These are phyloP conservation scores for Aspergillus sp. DNA, from an alignment of 2,329 filamentous ascomycete species.

Conservation along the genomic window DNA sequence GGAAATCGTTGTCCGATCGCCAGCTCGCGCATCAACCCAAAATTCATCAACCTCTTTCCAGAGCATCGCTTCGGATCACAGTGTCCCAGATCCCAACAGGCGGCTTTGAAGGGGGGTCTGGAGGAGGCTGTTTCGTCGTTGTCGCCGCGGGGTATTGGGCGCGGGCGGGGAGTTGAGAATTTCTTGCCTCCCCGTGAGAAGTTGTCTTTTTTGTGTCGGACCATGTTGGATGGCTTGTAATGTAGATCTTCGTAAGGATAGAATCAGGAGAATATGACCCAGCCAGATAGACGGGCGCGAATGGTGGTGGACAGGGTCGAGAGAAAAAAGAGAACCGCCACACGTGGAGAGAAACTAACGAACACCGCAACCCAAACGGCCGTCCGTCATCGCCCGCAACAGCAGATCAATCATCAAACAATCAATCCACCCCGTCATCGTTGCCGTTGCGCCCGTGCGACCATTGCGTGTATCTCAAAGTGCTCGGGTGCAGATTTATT, in stretches of 20 bases:
- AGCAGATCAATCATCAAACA: too few relatives aligned
- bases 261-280: too few relatives aligned
- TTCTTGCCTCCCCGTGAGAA: slow-evolving; percentile 69
- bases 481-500: not conserved
- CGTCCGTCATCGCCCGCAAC: not conserved
- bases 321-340: not conserved
- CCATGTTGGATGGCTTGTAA: slow-evolving; percentile 53
- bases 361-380: slow-evolving; percentile 10
- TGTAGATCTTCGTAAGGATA: too few relatives aligned
- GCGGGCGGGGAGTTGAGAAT: slow-evolving; percentile 56
- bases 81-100: slow-evolving; percentile 96
- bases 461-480: too few relatives aligned
- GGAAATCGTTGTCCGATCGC: slow-evolving; percentile 86
- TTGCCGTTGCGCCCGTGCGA: too few relatives aligned
- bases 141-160: slow-evolving; percentile 41
- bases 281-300: too few relatives aligned
- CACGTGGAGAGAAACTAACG: slow-evolving; percentile 8
- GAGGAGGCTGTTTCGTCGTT: slow-evolving; percentile 31
- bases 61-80: slow-evolving; percentile 97
- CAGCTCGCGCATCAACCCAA: slow-evolving; percentile 89
- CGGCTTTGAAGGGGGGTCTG: slow-evolving; percentile 70
- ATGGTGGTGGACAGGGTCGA: not conserved
- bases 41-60: slow-evolving; percentile 86
- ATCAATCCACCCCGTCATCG: too few relatives aligned
- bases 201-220: slow-evolving; percentile 92